These are phyloP conservation scores for Penicillium herquei DNA, from an alignment of 495 filamentous ascomycete species.

Conservation along the genomic window DNA sequence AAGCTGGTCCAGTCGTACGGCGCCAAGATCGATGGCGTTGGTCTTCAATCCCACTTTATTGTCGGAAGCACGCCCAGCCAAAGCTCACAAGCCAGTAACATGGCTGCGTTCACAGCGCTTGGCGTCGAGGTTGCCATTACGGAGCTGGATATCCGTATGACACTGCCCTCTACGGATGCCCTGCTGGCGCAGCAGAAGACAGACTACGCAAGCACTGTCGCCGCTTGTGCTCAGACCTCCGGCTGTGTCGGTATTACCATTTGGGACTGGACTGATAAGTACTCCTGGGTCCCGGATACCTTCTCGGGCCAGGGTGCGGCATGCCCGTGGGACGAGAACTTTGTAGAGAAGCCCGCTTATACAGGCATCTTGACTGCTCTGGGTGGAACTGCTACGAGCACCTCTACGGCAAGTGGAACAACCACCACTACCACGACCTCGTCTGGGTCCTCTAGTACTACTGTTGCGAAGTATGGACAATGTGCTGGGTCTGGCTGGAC, in stretches of 20 bases:
- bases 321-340: constrained; percentile 53
- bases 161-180: constrained; percentile 41
- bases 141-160: constrained; percentile 61
- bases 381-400: constrained; percentile 24
- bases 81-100: constrained; percentile 46
- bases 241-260: constrained; percentile 68
- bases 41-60: constrained; percentile 61
- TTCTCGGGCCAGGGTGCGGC: constrained; percentile 55
- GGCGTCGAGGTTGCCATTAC: constrained; percentile 62
- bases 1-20: constrained; percentile 51
- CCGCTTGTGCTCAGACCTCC: constrained; percentile 56
- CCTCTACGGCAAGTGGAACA: constrained; percentile 24
- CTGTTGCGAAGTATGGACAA: constrained; percentile 46
- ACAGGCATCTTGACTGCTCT: constrained; percentile 35
- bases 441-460: constrained; percentile 19
- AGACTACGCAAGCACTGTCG: constrained; percentile 55
- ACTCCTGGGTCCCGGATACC: constrained; percentile 57
- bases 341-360: constrained; percentile 58
- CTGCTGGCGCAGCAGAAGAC: constrained; percentile 54
- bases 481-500: constrained; percentile 51
- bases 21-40: constrained; percentile 62
- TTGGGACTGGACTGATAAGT: constrained; percentile 62
- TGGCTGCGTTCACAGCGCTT: constrained; percentile 46
- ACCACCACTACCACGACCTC: constrained; percentile 24
- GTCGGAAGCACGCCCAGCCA: constrained; percentile 51